Conservation (phyloP, 805 yeast genomes). For the Kodamaea lidongshanica region DNA sequence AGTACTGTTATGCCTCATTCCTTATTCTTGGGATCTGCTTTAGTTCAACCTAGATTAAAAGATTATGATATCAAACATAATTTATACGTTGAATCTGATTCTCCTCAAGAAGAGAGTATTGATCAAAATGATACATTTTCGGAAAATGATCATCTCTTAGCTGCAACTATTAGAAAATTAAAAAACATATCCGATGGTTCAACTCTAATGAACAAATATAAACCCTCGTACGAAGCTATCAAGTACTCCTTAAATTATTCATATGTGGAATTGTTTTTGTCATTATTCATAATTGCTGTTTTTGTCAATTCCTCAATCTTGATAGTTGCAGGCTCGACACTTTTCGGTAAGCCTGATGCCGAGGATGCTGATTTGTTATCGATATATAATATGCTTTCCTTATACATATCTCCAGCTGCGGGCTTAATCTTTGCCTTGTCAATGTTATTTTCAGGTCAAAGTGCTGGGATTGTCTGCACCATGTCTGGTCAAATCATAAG, state of each 20-base stretch:
- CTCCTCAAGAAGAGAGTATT: constrained; percentile 5
- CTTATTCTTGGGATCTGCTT: constrained; percentile 38
- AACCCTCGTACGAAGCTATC: constrained; percentile 38
- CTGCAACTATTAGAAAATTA: constrained; percentile 15
- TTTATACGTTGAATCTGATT: constrained; percentile 9
- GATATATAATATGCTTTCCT: constrained; percentile 39
- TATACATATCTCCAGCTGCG: constrained; percentile 40
- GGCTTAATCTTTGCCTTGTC: constrained; percentile 41
- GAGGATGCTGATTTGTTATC: constrained; percentile 41
- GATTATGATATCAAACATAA: constrained; percentile 36
- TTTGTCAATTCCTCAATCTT: constrained; percentile 41
- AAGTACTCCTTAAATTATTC: constrained; percentile 36
- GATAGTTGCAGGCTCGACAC: constrained; percentile 40
- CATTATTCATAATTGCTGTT: constrained; percentile 38
- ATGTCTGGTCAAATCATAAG: constrained; percentile 45
- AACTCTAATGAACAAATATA: constrained; percentile 25
- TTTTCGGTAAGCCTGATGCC: constrained; percentile 40
- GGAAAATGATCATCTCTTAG: constrained; percentile 7
- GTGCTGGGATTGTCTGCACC: constrained; percentile 44
- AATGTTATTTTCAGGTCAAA: constrained; percentile 42
- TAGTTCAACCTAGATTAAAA: constrained; percentile 39
- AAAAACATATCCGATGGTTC: constrained; percentile 25
- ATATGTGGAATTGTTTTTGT: constrained; percentile 33
- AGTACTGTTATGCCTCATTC: constrained; percentile 46
- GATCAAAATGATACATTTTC: constrained; percentile 2